These are phyloP conservation scores for Vanilla planifolia DNA, from an alignment of 106 monocot genomes.

Conservation along the genomic window DNA sequence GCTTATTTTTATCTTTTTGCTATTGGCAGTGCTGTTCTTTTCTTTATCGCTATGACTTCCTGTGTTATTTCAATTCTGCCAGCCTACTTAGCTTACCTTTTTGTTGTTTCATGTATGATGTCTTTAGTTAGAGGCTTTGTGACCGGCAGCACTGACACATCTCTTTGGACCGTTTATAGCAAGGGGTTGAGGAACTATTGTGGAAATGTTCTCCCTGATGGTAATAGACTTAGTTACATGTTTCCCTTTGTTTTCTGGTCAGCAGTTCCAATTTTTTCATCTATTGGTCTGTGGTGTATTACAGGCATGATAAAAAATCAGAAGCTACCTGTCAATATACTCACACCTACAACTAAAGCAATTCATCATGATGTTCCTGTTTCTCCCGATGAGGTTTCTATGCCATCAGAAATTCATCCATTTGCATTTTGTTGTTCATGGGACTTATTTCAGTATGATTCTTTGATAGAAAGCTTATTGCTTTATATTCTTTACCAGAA, in stretches of 20 bases:
- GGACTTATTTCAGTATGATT: too few species aligned
- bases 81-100: neutral
- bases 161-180: constrained; percentile 93
- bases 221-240: constrained; percentile 22
- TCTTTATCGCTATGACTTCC: neutral
- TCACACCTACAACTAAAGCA: constrained; percentile 95
- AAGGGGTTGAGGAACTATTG: constrained; percentile 79
- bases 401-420: too few species aligned
- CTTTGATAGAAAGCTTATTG: too few species aligned
- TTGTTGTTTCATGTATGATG: neutral
- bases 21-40: neutral
- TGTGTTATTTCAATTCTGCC: neutral
- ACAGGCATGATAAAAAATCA: constrained; percentile 94
- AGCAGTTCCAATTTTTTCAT: neutral
- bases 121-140: constrained; percentile 87
- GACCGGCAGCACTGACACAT: constrained; percentile 94
- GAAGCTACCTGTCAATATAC: constrained; percentile 73
- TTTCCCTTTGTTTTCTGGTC: neutral
- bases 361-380: constrained; percentile 92
- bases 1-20: neutral
- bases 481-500: too few species aligned
- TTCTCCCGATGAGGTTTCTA: constrained; percentile 79
- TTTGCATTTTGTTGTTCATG: too few species aligned
- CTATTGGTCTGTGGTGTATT: constrained; percentile 2
- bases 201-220: constrained; percentile 81